Base-by-base conservation (phyloP, 2,329 filamentous ascomycete species). In the Hymenoscyphus salicellus region DNA sequence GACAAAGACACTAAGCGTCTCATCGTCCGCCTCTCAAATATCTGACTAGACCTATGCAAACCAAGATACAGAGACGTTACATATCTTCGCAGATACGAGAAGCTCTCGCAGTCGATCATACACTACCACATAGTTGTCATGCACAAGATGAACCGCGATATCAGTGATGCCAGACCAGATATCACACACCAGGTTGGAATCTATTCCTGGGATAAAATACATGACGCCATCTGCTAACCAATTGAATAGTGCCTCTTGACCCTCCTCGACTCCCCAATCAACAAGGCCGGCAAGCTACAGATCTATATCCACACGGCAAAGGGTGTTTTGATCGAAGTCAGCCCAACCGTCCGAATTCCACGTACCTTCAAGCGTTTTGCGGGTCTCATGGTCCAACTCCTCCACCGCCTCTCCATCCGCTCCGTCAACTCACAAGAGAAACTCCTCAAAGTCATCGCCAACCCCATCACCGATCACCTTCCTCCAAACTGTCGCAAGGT, bases 61-160 rank as follows among this genome's bases (percentile, higher is more conserved):
- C 79, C 87, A 77, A 82, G 87, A 36, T 85, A 46, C 17, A 71
- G 72, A 60, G 93, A 97, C 74, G 94, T 97, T 77, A 98, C 98
- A 79, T 99, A 96, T 99, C 61, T 88, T 99, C 75, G 99, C 83
- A 97, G 93, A 79, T 95, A 99, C 76, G 95, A 99, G 80, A n/a
- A n/a, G n/a, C n/a, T n/a, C n/a, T n/a, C n/a, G n/a, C n/a, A n/a
- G n/a, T n/a, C n/a, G n/a, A n/a, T n/a, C n/a, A n/a, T n/a, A n/a
- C n/a, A n/a, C n/a, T n/a, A n/a, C n/a, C 95, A 99, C 77, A 99
- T 99, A 72, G 95, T 95, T 68, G 91, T 98, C 70, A 97, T 99
- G 93, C 90, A 95, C 75, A 99, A 98, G 83, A 98, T 98, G 94
- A 96, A 96, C 77, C 86, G 95, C 72, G 95, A 99, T 77, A 98